Base-by-base conservation (phyloP, 2,329 filamentous ascomycete species). In the Botrytis fragariae region DNA sequence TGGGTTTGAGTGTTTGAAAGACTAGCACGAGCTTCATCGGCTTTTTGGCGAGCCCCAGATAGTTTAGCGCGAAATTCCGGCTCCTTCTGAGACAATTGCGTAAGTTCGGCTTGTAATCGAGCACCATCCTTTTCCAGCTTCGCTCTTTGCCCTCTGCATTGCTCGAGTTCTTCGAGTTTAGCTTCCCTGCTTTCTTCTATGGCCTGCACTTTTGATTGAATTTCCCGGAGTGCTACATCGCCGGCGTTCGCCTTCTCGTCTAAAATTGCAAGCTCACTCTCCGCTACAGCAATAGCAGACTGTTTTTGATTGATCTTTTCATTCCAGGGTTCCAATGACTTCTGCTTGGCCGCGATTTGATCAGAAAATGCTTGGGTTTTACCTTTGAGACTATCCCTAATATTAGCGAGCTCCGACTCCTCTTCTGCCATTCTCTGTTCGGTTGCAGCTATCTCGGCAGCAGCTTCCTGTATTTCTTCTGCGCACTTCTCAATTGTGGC, bases 261-360 rank as follows among this genome's bases (percentile, higher is more conserved):
- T 12, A 99, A 87, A 73, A 99, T 98, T 74, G 94, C 92, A 77
- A 98, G 89, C 82, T 99, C 95, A 82, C 94, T 97, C 81, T 97
- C 93, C 1, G 96, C 94, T 18, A 99, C 95, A 6, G 95, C 95
- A 77, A 98, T 97, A 5, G 93, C 90, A 0, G 95, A 98, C 80
- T 96, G 92, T 82, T 97, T 98, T 81, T 97, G 92, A 82, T 96
- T 98, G 84, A 99, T 95, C 83, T 96, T 98, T 77, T 94, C 94
- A 78, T 92, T 95, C 96, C 96, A 99, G 0, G 96, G 96, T 83
- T 98, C 95, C 18, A 99, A 86, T 1, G 93, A 92, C 83, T 97
- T 98, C 80, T 99, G 96, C 83, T 97, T 98, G 7, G 87, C 87
- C 0, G 94, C 91, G 77, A 99, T 98, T 80, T 98, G 88, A 78